Evolutionary conservation across 371 early-diverging fungal genomes (phyloP).

Genomic region (Mucor indicus): DNA sequence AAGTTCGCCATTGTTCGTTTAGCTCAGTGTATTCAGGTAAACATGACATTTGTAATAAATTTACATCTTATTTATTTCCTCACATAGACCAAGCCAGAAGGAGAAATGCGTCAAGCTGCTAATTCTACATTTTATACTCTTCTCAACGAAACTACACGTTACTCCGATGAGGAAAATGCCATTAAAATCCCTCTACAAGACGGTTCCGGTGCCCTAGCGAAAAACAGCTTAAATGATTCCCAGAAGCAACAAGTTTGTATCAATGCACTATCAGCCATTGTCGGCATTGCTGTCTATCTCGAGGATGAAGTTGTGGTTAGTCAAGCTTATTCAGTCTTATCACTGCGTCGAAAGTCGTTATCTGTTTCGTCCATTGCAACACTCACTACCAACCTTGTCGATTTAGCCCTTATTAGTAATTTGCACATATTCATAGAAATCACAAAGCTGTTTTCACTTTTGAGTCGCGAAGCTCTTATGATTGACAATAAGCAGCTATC

Average conservation of each 20-base stretch:
- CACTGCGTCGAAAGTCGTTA: constrained; percentile 53
- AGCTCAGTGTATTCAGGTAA: constrained; percentile 61
- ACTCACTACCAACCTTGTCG: constrained; percentile 55
- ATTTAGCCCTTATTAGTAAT: constrained; percentile 60
- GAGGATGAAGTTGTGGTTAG: constrained; percentile 62
- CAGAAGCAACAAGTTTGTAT: constrained; percentile 56
- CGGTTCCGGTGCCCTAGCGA: constrained; percentile 29
- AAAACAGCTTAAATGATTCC: constrained; percentile 33
- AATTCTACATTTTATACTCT: constrained; percentile 58
- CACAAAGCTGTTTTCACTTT: constrained; percentile 46
- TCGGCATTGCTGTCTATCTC: constrained; percentile 60
- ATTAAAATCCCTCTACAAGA: constrained; percentile 18
- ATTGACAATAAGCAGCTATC: constrained; percentile 47
- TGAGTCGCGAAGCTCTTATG: constrained; percentile 42
- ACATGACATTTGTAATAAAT: not conserved
- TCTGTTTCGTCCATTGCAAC: constrained; percentile 45
- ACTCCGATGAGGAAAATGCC: constrained; percentile 19
- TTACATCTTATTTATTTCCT: not conserved
- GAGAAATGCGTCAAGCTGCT: constrained; percentile 45
- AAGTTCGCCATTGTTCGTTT: constrained; percentile 56
- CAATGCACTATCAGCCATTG: constrained; percentile 60
- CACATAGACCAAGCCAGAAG: constrained; percentile 29
- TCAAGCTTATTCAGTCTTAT: constrained; percentile 59
- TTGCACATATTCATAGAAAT: constrained; percentile 50
- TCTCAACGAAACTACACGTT: constrained; percentile 52